These are phyloP conservation scores for Hericium erinaceus DNA, from an alignment of 768 basidiomycete genomes.

Conservation along the genomic window DNA sequence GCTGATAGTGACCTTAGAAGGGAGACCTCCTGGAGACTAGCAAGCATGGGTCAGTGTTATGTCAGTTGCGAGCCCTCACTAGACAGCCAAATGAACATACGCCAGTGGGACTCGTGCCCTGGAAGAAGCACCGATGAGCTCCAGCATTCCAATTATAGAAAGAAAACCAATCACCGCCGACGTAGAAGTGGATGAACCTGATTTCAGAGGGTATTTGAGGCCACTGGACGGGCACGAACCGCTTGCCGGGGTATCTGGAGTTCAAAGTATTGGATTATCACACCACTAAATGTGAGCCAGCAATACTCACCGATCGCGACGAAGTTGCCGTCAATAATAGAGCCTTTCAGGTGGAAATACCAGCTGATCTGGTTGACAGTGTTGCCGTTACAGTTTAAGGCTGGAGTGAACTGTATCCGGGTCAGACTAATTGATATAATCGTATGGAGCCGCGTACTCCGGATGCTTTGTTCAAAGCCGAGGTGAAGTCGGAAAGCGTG, in stretches of 20 bases:
- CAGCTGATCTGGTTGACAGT: constrained; percentile 40
- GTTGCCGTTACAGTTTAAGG: constrained; percentile 33
- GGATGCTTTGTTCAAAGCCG: constrained; percentile 45
- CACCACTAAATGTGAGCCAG: not conserved
- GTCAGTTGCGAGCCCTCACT: not conserved
- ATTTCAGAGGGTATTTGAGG: constrained; percentile 53
- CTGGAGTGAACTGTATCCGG: constrained; percentile 29
- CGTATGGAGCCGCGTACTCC: constrained; percentile 28
- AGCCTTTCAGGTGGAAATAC: constrained; percentile 59
- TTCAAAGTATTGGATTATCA: not conserved
- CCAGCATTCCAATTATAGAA: not conserved
- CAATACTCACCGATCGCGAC: constrained; percentile 41
- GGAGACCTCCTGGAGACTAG: constrained; percentile 21
- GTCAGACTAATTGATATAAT: not conserved
- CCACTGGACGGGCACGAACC: constrained; percentile 48
- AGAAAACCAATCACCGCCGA: not conserved
- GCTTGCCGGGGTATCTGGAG: constrained; percentile 37
- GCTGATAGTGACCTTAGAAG: constrained; percentile 37
- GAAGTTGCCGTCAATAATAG: constrained; percentile 57
- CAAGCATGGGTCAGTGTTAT: not conserved
- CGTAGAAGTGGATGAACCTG: constrained; percentile 21
- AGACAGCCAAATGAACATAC: not conserved
- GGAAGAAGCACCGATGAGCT: not conserved
- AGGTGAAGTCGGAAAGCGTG: constrained; percentile 41
- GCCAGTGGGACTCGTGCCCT: constrained; percentile 3